Percentiles rank a stretch among this genome's conserved stretches.
These are phyloP conservation scores for Xylariaceae sp. DNA, from an alignment of 2,329 filamentous ascomycete species.

Conservation along the genomic window DNA sequence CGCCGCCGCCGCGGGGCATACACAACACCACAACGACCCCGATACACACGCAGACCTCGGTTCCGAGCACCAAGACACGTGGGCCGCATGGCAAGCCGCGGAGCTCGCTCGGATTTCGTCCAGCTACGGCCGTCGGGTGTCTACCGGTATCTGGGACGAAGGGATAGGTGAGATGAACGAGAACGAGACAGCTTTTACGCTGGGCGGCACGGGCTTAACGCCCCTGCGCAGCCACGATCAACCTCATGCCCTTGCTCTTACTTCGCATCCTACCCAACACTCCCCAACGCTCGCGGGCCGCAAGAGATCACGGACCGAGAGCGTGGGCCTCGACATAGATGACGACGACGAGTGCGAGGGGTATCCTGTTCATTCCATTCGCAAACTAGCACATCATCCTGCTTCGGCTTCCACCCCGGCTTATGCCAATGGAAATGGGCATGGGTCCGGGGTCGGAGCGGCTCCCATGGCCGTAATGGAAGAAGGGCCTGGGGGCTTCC, in stretches of 20 bases:
- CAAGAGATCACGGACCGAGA: conserved; percentile 44
- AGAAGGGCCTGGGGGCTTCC: conserved; percentile 20
- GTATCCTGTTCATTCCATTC: conserved; percentile 34
- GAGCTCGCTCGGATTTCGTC: conserved; percentile 16
- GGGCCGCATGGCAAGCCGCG: conserved; percentile 26
- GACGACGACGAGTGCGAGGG: conserved; percentile 28
- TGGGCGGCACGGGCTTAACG: conserved; percentile 33
- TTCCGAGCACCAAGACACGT: conserved; percentile 28
- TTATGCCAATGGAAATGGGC: conserved; percentile 1
- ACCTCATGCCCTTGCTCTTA: not conserved
- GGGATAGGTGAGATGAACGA: conserved; percentile 1
- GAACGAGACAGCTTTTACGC: conserved; percentile 26
- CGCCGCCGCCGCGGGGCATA: conserved; percentile 18
- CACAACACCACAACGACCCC: conserved; percentile 8
- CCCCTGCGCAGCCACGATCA: conserved; percentile 20
- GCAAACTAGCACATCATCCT: conserved; percentile 38
- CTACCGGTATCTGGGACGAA: conserved; percentile 11
- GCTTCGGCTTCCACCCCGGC: conserved; percentile 1
- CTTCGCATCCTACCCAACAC: not conserved
- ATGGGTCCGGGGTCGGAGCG: not conserved
- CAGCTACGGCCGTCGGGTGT: conserved; percentile 14
- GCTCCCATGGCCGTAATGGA: conserved; percentile 36
- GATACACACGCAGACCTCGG: not conserved
- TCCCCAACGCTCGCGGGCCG: conserved; percentile 31
- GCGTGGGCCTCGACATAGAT: conserved; percentile 33